Evolutionary conservation across 2,329 filamentous ascomycete genomes (phyloP).

Genomic region (Sphaerulina populicola): DNA sequence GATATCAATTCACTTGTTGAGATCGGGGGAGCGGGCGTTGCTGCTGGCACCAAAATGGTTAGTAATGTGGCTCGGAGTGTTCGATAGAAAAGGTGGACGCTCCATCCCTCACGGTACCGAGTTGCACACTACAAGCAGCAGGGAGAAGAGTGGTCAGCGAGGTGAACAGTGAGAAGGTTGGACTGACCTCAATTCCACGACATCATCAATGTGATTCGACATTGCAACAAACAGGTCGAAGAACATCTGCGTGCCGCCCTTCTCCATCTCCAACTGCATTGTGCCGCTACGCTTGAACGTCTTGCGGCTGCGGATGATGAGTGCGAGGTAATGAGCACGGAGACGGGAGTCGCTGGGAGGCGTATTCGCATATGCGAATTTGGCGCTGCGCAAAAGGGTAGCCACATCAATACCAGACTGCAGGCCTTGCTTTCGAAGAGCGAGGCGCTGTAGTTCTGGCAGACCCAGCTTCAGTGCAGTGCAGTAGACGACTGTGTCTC

Average conservation of each 20-base stretch:
- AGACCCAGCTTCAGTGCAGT: conserved; percentile 83
- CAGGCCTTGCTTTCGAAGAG: conserved; percentile 88
- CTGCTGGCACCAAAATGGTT: conserved; percentile 4
- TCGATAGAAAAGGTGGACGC: neutral
- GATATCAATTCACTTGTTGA: conserved; percentile 21
- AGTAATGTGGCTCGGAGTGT: neutral
- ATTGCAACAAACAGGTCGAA: conserved; percentile 97
- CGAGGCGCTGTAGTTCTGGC: conserved; percentile 82
- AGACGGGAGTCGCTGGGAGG: conserved; percentile 85
- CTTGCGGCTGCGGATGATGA: conserved; percentile 94
- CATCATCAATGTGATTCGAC: conserved; percentile 96
- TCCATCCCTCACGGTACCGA: neutral
- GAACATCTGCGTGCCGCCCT: conserved; percentile 77
- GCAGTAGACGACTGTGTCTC: conserved; percentile 92
- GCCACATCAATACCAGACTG: conserved; percentile 86
- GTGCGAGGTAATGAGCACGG: conserved; percentile 91
- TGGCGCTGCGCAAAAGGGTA: conserved; percentile 82
- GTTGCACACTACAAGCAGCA: neutral
- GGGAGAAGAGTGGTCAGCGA: conserved; percentile 4
- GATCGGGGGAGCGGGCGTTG: conserved; percentile 23
- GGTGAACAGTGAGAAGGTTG: conserved; percentile 24
- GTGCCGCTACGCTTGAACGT: conserved; percentile 97
- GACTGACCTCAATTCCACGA: conserved; percentile 74
- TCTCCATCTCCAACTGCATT: conserved; percentile 98
- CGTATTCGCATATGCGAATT: conserved; percentile 92